Evolutionary conservation across 2,329 filamentous ascomycete species (phyloP).

Genomic region (Dactylella cylindrospora): DNA sequence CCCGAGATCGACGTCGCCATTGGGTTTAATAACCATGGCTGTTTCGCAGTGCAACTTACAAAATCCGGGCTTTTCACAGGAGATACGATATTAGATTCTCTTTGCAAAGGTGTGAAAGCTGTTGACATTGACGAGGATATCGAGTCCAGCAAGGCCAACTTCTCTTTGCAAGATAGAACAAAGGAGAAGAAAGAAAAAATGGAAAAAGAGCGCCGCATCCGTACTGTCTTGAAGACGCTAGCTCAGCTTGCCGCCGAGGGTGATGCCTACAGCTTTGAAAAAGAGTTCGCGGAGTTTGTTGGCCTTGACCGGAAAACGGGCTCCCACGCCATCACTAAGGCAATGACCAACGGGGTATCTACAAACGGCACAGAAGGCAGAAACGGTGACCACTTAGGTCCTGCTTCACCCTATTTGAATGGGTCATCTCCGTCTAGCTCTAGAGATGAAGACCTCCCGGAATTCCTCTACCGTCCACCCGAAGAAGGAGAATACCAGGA

Average conservation of each 20-base stretch:
- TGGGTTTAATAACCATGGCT: slow-evolving; percentile 38
- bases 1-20: slow-evolving; percentile 35
- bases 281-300: slow-evolving; percentile 41
- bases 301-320: slow-evolving; percentile 38
- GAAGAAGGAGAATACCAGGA: slow-evolving; percentile 30
- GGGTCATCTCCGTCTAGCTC: slow-evolving; percentile 13
- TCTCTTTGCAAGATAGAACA: slow-evolving; percentile 20
- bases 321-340: slow-evolving; percentile 18
- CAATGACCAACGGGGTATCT: slow-evolving; percentile 9
- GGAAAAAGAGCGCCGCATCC: slow-evolving; percentile 18
- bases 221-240: slow-evolving; percentile 24
- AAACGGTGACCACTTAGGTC: slow-evolving; percentile 20
- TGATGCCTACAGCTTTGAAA: slow-evolving; percentile 40
- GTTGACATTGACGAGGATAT: slow-evolving; percentile 22
- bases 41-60: slow-evolving; percentile 40
- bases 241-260: slow-evolving; percentile 26
- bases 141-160: slow-evolving; percentile 14
- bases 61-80: slow-evolving; percentile 36
- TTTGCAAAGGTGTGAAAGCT: slow-evolving; percentile 38
- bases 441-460: slow-evolving; percentile 37
- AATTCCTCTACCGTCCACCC: slow-evolving; percentile 38
- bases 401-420: slow-evolving; percentile 20
- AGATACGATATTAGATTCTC: slow-evolving; percentile 36
- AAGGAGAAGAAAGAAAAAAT: neutral
- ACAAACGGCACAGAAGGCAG: slow-evolving; percentile 14